Evolutionary conservation across 768 basidiomycete species (phyloP), one percentile per base, ranked within the genome.

Genomic region (Lactarius vividus): DNA sequence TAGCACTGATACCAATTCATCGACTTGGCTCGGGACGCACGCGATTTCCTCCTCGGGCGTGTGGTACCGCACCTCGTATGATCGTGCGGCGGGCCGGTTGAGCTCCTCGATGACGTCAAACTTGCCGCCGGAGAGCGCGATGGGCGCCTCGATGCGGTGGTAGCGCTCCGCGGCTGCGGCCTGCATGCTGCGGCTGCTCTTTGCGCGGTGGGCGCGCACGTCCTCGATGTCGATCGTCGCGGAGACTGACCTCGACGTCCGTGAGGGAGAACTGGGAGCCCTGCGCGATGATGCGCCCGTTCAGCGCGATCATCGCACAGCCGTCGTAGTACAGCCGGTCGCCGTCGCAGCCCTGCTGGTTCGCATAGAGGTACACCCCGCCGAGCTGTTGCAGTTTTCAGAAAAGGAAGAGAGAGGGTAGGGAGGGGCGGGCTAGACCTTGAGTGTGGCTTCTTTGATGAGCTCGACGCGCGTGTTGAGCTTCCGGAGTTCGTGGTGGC

Each of bases 301-400:
- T 99, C 66, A 96, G 84, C 10, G 93, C 95, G 71, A 99, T 98
- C 84, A 98, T 86, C 37, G 94, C 90, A 69, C 93, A 97, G 35
- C 97, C 97, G 71, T 99, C 97, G 74, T 98, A 99, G 80, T 98
- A 99, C 0, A 98, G 82, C 35, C 97, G 86, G 75, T 99, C 97
- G 1, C 97, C 97, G 72, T 99, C 97, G 73, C 97, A 99, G 6
- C 97, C 97, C 80, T 97, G 96, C 72, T 99, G 97, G 74, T 99
- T 99, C 10, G 97, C 94, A 72, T 99, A 99, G 8, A 99, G 84
- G 77, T 99, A 99, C 60, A 98, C 86, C 2, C 97, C 97, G 11
- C 97, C 97, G 40, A 96, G 84, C 96, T 98, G 70, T 9, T 13
- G 44, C 46, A 28, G 31, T 15, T 23, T 52, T 52, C 31, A 42